Percentiles rank a stretch among this genome's conserved stretches.
Evolutionary conservation across 2,329 filamentous ascomycete genomes (phyloP).

Genomic region (Trichoderma asperellum): DNA sequence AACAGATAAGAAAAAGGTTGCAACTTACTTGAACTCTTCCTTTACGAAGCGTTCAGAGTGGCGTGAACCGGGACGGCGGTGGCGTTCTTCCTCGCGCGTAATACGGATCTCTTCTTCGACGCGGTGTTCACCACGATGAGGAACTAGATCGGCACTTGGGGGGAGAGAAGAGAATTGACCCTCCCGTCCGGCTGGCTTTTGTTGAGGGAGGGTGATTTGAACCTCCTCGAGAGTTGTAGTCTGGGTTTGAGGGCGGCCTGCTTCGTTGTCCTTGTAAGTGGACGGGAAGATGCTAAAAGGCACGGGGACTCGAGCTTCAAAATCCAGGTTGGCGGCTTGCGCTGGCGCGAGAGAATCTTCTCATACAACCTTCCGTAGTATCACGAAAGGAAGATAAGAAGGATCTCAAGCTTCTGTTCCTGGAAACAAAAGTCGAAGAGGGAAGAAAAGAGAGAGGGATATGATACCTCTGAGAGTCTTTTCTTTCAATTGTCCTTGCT

Average conservation of each 20-base stretch:
- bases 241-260: conserved; percentile 53
- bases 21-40: conserved; percentile 59
- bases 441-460: conserved; percentile 42
- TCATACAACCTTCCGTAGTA: conserved; percentile 62
- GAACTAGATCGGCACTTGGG: conserved; percentile 56
- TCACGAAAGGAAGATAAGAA: conserved; percentile 71
- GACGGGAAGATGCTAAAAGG: conserved; percentile 99
- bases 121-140: conserved; percentile 65
- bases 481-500: conserved; percentile 40
- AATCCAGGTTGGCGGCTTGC: conserved; percentile 98
- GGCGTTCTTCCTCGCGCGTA: conserved; percentile 76
- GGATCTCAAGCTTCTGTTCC: conserved; percentile 66
- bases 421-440: conserved; percentile 57
- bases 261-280: conserved; percentile 74
- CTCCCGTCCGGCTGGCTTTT: conserved; percentile 95
- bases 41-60: conserved; percentile 55
- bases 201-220: conserved; percentile 72
- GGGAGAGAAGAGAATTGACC: conserved; percentile 82
- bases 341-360: conserved; percentile 67
- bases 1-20: neutral
- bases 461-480: conserved; percentile 43
- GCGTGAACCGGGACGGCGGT: conserved; percentile 70
- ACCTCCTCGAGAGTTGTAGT: conserved; percentile 80
- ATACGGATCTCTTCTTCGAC: conserved; percentile 84
- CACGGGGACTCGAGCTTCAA: conserved; percentile 98